Percentiles rank a stretch among this genome's conserved stretches.
Evolutionary conservation across 176 grass and related monocot genomes (phyloP).

Genomic region (Oryza nivara): DNA sequence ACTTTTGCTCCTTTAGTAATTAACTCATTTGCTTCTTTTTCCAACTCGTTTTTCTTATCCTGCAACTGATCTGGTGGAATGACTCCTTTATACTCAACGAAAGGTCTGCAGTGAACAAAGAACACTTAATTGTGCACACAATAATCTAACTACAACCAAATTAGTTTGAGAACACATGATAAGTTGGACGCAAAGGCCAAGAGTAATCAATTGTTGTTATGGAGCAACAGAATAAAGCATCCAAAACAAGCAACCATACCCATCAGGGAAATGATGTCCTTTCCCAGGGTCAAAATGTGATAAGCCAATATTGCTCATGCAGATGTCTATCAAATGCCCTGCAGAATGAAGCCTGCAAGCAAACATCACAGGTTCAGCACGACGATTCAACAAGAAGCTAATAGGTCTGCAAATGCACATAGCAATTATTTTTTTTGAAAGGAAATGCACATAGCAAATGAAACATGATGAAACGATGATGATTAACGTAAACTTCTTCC

Average conservation of each 20-base stretch:
- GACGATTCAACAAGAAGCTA: background rate
- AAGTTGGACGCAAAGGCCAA: background rate
- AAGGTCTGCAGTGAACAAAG: conserved; percentile 48
- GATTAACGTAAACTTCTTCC: background rate
- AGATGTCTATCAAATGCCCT: conserved; percentile 90
- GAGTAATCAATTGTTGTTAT: background rate
- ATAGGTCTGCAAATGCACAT: background rate
- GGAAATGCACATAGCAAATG: too few species aligned
- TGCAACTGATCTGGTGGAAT: conserved; percentile 61
- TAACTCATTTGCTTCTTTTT: conserved; percentile 72
- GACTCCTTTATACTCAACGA: conserved; percentile 83
- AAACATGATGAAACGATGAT: too few species aligned
- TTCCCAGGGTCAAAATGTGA: conserved; percentile 72
- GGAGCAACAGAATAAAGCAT: background rate
- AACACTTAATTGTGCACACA: background rate
- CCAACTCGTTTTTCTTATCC: conserved; percentile 61
- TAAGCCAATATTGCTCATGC: conserved; percentile 57
- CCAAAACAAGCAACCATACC: conserved; percentile 43
- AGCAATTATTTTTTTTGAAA: background rate
- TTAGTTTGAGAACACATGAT: background rate
- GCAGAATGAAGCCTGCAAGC: conserved; percentile 87
- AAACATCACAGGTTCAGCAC: background rate
- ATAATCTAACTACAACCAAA: conserved; percentile 18
- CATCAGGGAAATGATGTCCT: conserved; percentile 85
- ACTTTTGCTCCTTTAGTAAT: conserved; percentile 76